Percentiles rank a stretch among this genome's conserved stretches.
Evolutionary conservation across 257 asterid species (phyloP).

Genomic region (Solanum tarijense): DNA sequence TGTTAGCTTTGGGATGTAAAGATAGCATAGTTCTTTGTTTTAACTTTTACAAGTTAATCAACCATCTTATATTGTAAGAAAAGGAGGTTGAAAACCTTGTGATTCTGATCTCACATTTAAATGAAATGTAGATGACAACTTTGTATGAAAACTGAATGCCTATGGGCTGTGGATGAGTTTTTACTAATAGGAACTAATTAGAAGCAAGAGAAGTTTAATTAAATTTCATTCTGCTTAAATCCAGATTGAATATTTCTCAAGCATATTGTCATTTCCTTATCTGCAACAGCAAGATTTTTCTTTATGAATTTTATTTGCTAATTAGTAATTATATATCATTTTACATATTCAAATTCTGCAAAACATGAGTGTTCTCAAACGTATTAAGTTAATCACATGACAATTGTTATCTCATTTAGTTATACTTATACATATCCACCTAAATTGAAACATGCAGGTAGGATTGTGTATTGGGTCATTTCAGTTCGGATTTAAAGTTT

Average conservation of each 20-base stretch:
- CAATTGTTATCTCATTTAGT: background rate
- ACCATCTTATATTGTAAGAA: background rate
- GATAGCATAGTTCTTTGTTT: background rate
- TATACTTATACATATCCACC: too few relatives aligned
- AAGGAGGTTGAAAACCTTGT: background rate
- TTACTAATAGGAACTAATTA: background rate
- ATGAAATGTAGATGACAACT: background rate
- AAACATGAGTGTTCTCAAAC: background rate
- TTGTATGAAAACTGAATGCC: background rate
- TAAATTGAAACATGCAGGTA: too few relatives aligned
- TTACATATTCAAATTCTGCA: background rate
- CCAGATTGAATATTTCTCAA: background rate
- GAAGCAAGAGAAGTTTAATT: background rate
- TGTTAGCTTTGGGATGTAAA: background rate
- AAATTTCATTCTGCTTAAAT: background rate
- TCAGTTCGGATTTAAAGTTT: too few relatives aligned
- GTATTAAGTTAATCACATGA: background rate
- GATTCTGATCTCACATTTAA: background rate
- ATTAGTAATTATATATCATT: too few relatives aligned
- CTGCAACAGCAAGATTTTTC: background rate
- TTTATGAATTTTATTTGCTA: background rate
- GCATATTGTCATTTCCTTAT: background rate
- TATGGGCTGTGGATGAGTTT: background rate
- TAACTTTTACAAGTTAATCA: background rate
- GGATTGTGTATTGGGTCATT: too few relatives aligned